Evolutionary conservation across 306 rosid genomes (phyloP), one percentile per base, ranked within the genome.

Genomic region (Aeschynomene evenia): DNA sequence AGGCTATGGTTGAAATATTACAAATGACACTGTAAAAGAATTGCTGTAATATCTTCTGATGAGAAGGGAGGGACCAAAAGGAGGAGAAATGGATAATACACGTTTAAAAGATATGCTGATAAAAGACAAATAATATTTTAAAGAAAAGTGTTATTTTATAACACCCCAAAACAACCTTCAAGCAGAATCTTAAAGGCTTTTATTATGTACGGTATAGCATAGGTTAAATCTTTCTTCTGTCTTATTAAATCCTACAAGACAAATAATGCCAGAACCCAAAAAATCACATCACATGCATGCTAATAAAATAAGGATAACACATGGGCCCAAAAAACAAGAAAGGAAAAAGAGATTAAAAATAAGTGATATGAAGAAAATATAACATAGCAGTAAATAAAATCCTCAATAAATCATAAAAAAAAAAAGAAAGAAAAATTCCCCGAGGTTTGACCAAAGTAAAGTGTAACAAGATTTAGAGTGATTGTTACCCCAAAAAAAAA

Each of bases 191-290:
- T 22, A 58, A 19, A 48, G 70, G 31, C 5, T 28, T 59, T 19
- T 23, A 23, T 19, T 23, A 23, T 50, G 23, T 18, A 36, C 9
- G 63, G 18, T 4, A 72, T 63, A 36, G 37, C 71, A 78, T 9
- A 55, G 18, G 56, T 46, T 40, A 59, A 59, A 75, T 15, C 57
- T 66, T 64, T 55, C 65, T 43, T 46, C 70, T 78, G 73, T 33
- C 72, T 66, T 57, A 11, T 37, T 68, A 76, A 9, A 22, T 18
- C 48, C 55, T 50, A 61, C 28, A 61, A 43, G 54, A 60, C 37
- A 28, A 36, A 63, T 40, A 68, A 37, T 54, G 33, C 75, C 70
- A 51, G 50, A 59, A 46, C 61, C 5, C 14, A 19, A 33, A 71
- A 18, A 18, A 24, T n/a, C 64, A 63, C 7, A 6, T 61, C 62